Percentiles rank a stretch among this genome's conserved stretches.
These are phyloP conservation scores for Candida methanosorbosa DNA, from an alignment of 805 yeast species.

Conservation along the genomic window DNA sequence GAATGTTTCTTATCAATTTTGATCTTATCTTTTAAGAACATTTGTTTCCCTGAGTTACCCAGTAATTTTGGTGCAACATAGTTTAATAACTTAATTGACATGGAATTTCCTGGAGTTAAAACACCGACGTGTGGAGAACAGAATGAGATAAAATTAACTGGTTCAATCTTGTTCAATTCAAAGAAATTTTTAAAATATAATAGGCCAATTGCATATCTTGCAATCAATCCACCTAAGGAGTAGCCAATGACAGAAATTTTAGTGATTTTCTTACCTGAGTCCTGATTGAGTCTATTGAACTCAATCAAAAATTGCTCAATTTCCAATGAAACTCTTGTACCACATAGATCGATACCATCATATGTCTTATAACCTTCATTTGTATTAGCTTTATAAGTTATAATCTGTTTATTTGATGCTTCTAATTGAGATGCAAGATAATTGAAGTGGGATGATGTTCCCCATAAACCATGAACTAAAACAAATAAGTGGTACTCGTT, in stretches of 20 bases:
- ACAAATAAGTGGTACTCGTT: slow-evolving; percentile 52
- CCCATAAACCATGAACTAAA: slow-evolving; percentile 65
- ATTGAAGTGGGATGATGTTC: slow-evolving; percentile 57
- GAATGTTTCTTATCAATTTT: slow-evolving; percentile 1
- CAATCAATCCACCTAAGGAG: slow-evolving; percentile 80
- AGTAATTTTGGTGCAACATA: slow-evolving; percentile 52
- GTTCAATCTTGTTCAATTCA: slow-evolving; percentile 33
- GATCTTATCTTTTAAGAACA: slow-evolving; percentile 49
- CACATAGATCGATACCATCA: slow-evolving; percentile 84
- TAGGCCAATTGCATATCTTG: slow-evolving; percentile 76
- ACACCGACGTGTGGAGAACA: slow-evolving; percentile 67
- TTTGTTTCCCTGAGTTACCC: slow-evolving; percentile 67
- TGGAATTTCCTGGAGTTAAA: slow-evolving; percentile 47
- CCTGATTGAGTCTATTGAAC: slow-evolving; percentile 8
- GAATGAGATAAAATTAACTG: slow-evolving; percentile 53
- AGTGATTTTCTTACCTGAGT: slow-evolving; percentile 32
- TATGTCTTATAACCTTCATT: slow-evolving; percentile 72
- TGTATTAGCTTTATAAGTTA: slow-evolving; percentile 45
- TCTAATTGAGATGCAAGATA: slow-evolving; percentile 45
- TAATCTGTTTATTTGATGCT: slow-evolving; percentile 13
- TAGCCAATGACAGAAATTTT: slow-evolving; percentile 77
- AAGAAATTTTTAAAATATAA: slow-evolving; percentile 45
- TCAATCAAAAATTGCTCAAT: slow-evolving; percentile 32
- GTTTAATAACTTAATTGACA: slow-evolving; percentile 49
- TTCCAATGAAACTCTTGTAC: slow-evolving; percentile 65